Conservation (phyloP, 1,284 basidiomycete genomes). For the Melanopsichium pennsylvanicum region DNA sequence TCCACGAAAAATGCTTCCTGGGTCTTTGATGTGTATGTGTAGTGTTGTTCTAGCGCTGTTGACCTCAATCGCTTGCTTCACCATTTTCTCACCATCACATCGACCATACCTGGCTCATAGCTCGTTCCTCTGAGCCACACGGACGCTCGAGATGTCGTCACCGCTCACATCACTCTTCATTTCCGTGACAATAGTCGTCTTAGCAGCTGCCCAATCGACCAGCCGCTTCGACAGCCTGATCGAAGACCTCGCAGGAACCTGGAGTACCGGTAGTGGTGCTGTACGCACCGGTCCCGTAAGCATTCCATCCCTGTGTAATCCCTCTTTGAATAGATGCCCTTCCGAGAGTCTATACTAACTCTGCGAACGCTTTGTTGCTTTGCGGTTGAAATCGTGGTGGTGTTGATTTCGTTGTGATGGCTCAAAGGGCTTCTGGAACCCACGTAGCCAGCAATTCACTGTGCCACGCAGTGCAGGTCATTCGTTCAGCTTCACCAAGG, state of each 20-base stretch:
- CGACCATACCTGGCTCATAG: no score
- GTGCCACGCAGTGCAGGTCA: constrained; percentile 13
- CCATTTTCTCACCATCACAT: no score
- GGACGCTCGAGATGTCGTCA: not conserved
- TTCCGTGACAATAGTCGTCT: not conserved
- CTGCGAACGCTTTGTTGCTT: no score
- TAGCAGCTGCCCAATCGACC: constrained; percentile 11
- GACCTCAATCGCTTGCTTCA: no score
- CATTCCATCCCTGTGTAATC: not conserved
- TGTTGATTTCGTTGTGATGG: no score
- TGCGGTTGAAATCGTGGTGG: no score
- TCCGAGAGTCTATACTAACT: no score
- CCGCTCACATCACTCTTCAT: not conserved
- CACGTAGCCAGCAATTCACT: constrained; percentile 21
- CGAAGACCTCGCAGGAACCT: constrained; percentile 44
- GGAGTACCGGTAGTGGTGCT: constrained; percentile 55
- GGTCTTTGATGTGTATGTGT: no score
- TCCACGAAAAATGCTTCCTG: no score
- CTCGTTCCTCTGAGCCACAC: no score
- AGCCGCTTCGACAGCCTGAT: constrained; percentile 13
- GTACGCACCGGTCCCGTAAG: constrained; percentile 56
- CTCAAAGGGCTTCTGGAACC: constrained; percentile 28
- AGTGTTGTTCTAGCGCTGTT: no score
- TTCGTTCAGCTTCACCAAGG: constrained; percentile 23
- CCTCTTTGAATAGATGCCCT: not conserved